Base-by-base conservation (phyloP, 176 grass and related monocot species). In the Aechmea fasciata region DNA sequence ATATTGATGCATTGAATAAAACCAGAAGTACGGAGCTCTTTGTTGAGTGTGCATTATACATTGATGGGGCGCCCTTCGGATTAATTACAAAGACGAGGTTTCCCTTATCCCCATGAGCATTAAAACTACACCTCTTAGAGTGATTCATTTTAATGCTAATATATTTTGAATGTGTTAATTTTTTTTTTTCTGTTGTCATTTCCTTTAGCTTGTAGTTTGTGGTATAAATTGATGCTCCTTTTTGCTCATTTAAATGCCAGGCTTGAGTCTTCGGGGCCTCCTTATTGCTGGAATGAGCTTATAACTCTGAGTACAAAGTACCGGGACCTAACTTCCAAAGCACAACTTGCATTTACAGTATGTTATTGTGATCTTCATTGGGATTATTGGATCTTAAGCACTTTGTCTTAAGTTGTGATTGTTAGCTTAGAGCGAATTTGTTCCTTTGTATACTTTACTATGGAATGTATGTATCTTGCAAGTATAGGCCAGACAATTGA, bases 281-380 rank as follows among this genome's bases (percentile, higher is more conserved):
- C 74, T 2, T 92, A 85, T 73, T 85, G 74, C 67, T 97, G 94
- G 94, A 97, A 97, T 19, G 86, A 97, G 33, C 78, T 80, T 52
- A 85, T 96, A 66, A 87, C 89, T 52, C 74, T 97, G 20, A 90
- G 68, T 68, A 83, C 84, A 20, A 97, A 97, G 75, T 97, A 97
- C 79, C 85, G 89, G 65, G 94, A 97, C 77, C 73, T 97, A 17
- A 97, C 94, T 64, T 93, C 94, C 48, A 84, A 83, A 6, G 76
- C 94, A 2, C 94, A 97, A 69, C 86, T 97, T 63, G 89, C 82
- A 12, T 93, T 99, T 70, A 90, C 89, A 20, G 94, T 96, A 87
- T 13, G 63, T 49, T 52, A 67, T 26, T 26, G 25, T 26, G 25
- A 26, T 26, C 25, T 26, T 26, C 25, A 26, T 26, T 26, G 25